A percentile compares a stretch with the other conserved stretches of the same genome.
These are phyloP conservation scores for Mycotypha africana DNA, from an alignment of 371 early-diverging fungal species.

Conservation along the genomic window DNA sequence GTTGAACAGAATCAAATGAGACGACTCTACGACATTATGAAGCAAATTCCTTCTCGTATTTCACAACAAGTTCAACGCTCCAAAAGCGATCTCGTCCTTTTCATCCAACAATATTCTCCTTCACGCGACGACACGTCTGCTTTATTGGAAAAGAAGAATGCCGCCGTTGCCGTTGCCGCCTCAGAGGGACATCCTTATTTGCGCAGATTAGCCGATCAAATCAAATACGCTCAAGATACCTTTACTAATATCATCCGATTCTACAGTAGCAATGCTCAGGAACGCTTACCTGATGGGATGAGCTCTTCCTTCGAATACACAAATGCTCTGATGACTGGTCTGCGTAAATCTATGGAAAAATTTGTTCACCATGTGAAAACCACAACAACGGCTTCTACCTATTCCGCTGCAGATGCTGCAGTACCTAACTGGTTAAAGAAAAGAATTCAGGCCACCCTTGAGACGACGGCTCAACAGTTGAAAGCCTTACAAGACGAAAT, in stretches of 20 bases:
- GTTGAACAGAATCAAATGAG: conserved; percentile 26
- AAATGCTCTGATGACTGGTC: conserved; percentile 9
- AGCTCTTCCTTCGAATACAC: conserved; percentile 18
- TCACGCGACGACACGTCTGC: too few species aligned
- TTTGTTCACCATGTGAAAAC: conserved; percentile 30
- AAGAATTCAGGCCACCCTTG: conserved; percentile 32
- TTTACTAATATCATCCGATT: too few species aligned
- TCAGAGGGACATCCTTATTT: too few species aligned
- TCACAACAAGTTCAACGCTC: conserved; percentile 20
- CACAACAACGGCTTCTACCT: too few species aligned
- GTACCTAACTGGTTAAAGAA: conserved; percentile 45
- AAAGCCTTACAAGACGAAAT: conserved; percentile 35
- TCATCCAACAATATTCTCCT: too few species aligned
- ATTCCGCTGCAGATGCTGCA: too few species aligned
- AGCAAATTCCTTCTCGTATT: conserved; percentile 27
- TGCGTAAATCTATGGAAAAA: conserved; percentile 10
- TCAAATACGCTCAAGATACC: conserved; percentile 22
- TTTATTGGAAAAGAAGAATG: too few species aligned
- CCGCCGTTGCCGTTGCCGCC: too few species aligned
- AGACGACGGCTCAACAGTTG: conserved; percentile 40
- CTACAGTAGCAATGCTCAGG: conserved; percentile 25
- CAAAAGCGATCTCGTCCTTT: too few species aligned
- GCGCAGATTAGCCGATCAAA: conserved; percentile 20
- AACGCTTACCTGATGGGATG: conserved; percentile 23
- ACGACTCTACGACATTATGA: conserved; percentile 31